Evolutionary conservation across 768 basidiomycete species (phyloP).

Genomic region (Naematelia encephala): DNA sequence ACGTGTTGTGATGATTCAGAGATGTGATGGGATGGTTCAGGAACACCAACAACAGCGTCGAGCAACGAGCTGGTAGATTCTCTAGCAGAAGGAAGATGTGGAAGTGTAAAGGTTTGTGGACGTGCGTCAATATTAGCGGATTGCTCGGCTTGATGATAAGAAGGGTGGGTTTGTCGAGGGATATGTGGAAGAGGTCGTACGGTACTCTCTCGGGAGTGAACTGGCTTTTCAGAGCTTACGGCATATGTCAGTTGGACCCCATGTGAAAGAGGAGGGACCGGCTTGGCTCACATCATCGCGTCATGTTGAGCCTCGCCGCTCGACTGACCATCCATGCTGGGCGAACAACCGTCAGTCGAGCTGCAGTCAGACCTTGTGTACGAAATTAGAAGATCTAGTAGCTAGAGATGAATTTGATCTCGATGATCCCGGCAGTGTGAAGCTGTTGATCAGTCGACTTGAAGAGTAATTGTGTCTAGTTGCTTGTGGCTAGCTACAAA

Average conservation of each 20-base stretch:
- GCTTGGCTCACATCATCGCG: neutral
- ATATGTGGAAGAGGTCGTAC: neutral
- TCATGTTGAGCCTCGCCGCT: neutral
- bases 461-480: too few species aligned
- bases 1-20: too few species aligned
- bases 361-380: neutral
- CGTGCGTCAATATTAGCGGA: too few species aligned
- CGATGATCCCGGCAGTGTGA: too few species aligned
- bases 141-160: too few species aligned
- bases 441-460: too few species aligned
- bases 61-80: constrained; percentile 13
- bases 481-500: too few species aligned
- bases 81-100: constrained; percentile 10
- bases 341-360: neutral
- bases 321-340: neutral
- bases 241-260: neutral
- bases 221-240: neutral
- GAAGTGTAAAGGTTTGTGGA: constrained; percentile 9
- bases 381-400: too few species aligned
- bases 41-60: constrained; percentile 15
- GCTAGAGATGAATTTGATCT: too few species aligned
- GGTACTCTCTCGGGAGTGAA: neutral
- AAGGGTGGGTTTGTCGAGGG: too few species aligned
- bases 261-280: neutral
- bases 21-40: too few species aligned